phyloP scores from a whole-genome alignment of 495 filamentous ascomycete genomes.

The Aspergillus bertholletiae region DNA sequence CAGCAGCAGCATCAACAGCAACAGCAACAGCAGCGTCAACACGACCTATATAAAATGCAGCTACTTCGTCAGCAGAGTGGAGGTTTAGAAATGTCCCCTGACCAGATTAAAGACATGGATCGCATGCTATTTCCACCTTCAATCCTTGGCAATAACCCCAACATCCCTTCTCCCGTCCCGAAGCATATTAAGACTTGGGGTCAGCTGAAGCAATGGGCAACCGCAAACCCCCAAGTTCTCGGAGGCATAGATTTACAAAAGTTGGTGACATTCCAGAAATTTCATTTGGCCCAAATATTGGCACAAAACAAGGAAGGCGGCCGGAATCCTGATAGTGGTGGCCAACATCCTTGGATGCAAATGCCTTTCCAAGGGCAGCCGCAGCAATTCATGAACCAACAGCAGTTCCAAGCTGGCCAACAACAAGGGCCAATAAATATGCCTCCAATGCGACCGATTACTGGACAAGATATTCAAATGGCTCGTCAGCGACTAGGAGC shows the following conservation, averaged over 20 bases:
- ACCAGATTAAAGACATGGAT: constrained; percentile 49
- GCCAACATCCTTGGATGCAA: constrained; percentile 23
- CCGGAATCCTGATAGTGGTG: constrained; percentile 20
- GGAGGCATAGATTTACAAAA: constrained; percentile 39
- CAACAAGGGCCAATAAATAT: constrained; percentile 23
- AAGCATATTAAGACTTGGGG: constrained; percentile 67
- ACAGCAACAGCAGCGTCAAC: constrained; percentile 33
- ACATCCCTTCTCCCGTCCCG: constrained; percentile 44
- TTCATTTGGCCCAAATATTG: constrained; percentile 48
- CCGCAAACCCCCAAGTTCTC: constrained; percentile 42
- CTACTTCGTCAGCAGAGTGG: constrained; percentile 39
- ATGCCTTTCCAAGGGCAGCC: constrained; percentile 24
- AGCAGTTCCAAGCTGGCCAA: constrained; percentile 29
- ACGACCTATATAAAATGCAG: constrained; percentile 34
- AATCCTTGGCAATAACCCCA: constrained; percentile 33
- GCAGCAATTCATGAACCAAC: constrained; percentile 35
- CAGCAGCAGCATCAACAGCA: constrained; percentile 34
- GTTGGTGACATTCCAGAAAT: constrained; percentile 49
- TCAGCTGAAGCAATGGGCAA: constrained; percentile 62
- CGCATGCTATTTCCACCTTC: constrained; percentile 34
- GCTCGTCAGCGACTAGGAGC: constrained; percentile 39
- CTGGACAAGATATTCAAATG: constrained; percentile 42
- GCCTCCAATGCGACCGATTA: constrained; percentile 35
- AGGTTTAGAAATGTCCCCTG: constrained; percentile 39
- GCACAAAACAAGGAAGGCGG: constrained; percentile 22